Percentiles rank a stretch among this genome's conserved stretches.
These are phyloP conservation scores for Jimgerdemannia lactiflua DNA, from an alignment of 192 early-diverging fungal genomes.

Conservation along the genomic window DNA sequence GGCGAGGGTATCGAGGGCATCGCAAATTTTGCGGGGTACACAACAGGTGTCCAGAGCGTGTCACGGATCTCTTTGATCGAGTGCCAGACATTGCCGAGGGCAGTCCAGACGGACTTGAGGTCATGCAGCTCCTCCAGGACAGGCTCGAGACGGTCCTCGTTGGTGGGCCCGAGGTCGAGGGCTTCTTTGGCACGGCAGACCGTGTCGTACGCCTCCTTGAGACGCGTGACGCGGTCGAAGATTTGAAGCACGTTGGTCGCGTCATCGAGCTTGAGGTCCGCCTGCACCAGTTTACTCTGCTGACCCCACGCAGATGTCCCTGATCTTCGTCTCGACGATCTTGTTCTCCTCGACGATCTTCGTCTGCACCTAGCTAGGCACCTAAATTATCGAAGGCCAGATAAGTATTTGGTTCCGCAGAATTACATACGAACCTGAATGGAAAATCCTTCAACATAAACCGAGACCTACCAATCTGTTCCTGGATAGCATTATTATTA, in stretches of 20 bases:
- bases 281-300: conserved; percentile 91
- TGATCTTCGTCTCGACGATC: conserved; percentile 80
- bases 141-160: conserved; percentile 71
- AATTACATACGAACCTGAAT: no score
- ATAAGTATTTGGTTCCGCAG: no score
- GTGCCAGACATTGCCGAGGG: conserved; percentile 80
- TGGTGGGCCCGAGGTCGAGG: conserved; percentile 75
- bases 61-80: conserved; percentile 84
- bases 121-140: conserved; percentile 91
- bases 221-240: conserved; percentile 80
- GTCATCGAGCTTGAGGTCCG: conserved; percentile 82
- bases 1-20: conserved; percentile 80
- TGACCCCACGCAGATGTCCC: conserved; percentile 85
- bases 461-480: conserved; percentile 72
- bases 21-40: conserved; percentile 89
- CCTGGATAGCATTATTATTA: conserved; percentile 91
- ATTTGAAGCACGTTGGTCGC: conserved; percentile 80
- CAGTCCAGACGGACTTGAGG: conserved; percentile 90
- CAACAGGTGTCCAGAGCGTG: conserved; percentile 79
- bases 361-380: conserved; percentile 79
- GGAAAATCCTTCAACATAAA: no score
- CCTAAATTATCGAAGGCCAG: no score
- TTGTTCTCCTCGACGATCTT: conserved; percentile 96
- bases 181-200: conserved; percentile 93
- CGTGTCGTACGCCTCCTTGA: conserved; percentile 84